Conservation (phyloP, 148 eudicot genomes). For the Agrostemma githago region DNA sequence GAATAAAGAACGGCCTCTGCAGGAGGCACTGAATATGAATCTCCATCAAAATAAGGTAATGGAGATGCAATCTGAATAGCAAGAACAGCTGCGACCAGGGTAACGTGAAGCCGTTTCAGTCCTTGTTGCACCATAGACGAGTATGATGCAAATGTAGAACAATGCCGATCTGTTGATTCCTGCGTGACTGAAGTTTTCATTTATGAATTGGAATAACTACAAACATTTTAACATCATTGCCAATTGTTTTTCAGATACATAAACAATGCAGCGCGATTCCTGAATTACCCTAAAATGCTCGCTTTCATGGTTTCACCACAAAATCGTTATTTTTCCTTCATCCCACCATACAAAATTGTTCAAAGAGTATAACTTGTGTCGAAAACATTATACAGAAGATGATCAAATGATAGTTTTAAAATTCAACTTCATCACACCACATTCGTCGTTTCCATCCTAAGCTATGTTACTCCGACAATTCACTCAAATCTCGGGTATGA, state of each 20-base stretch:
- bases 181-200: slow-evolving; percentile 50
- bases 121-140: slow-evolving; percentile 30
- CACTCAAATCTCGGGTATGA: background rate
- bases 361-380: too few relatives aligned
- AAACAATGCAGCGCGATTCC: background rate
- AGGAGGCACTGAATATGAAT: slow-evolving; percentile 37
- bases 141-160: slow-evolving; percentile 19
- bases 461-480: background rate
- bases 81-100: slow-evolving; percentile 41
- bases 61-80: slow-evolving; percentile 54
- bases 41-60: slow-evolving; percentile 42
- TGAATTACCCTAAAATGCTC: background rate
- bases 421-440: background rate
- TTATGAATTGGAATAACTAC: slow-evolving; percentile 27
- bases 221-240: background rate
- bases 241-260: background rate
- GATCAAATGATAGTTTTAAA: too few relatives aligned
- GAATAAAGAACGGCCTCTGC: slow-evolving; percentile 89
- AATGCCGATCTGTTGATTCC: slow-evolving; percentile 41
- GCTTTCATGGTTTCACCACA: too few relatives aligned
- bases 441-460: background rate
- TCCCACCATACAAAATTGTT: too few relatives aligned
- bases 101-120: slow-evolving; percentile 41
- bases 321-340: too few relatives aligned
- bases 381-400: background rate